Conservation (phyloP, 352 stramenopile genomes). For the Globisporangium cederbergense region DNA sequence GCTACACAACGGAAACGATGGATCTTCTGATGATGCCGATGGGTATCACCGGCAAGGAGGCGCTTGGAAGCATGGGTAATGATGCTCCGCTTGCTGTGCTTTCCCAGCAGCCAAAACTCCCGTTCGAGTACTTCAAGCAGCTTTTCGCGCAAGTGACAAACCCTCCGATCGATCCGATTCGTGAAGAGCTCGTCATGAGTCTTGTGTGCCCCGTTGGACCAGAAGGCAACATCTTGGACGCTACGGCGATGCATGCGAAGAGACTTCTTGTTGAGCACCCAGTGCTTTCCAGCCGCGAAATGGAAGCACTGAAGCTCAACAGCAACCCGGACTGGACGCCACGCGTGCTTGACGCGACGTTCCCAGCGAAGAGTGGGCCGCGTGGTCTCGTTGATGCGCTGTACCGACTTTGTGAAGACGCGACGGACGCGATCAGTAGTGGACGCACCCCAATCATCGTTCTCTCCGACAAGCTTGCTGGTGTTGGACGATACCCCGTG, state of each 20-base stretch:
- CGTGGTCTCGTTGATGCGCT: constrained; percentile 82
- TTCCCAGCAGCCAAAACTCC: constrained; percentile 89
- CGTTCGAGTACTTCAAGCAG: constrained; percentile 99
- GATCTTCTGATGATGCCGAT: constrained; percentile 95
- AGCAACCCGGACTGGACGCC: constrained; percentile 54
- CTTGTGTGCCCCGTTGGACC: constrained; percentile 94
- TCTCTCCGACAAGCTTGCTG: constrained; percentile 91
- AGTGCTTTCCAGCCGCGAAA: constrained; percentile 91
- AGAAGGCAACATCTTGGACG: constrained; percentile 93
- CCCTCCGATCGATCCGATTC: constrained; percentile 96
- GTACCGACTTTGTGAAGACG: constrained; percentile 92
- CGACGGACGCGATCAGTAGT: constrained; percentile 88
- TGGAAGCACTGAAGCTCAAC: constrained; percentile 89
- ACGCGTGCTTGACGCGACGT: constrained; percentile 62
- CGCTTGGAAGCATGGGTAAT: constrained; percentile 95
- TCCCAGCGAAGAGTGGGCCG: constrained; percentile 49
- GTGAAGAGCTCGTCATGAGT: constrained; percentile 97
- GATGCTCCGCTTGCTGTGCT: constrained; percentile 93
- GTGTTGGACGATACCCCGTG: constrained; percentile 87
- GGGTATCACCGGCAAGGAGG: constrained; percentile 92
- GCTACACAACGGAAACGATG: constrained; percentile 94
- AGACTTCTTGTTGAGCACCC: constrained; percentile 93
- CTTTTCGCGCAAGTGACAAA: constrained; percentile 95
- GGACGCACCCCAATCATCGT: constrained; percentile 77
- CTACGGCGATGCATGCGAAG: constrained; percentile 62